phyloP scores from a whole-genome alignment of 2,329 filamentous ascomycete species.

The Malbranchea zuffiana region DNA sequence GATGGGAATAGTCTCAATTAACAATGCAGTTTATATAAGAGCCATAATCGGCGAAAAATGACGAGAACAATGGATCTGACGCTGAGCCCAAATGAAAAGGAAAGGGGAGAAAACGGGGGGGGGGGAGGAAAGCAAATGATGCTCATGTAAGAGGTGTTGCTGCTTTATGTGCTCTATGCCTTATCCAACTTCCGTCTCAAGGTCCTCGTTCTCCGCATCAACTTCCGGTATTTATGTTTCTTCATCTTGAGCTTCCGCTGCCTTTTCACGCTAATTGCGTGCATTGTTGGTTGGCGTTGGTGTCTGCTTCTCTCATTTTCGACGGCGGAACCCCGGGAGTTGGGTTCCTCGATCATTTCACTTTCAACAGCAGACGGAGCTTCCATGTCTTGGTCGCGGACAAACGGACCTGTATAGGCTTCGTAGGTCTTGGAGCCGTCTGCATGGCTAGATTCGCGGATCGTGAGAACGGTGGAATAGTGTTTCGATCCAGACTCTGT shows the following conservation, averaged over 20 bases:
- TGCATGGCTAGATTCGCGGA: conserved; percentile 42
- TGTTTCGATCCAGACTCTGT: conserved; percentile 31
- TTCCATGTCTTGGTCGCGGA: conserved; percentile 31
- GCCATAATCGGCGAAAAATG: not conserved
- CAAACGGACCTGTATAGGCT: conserved; percentile 41
- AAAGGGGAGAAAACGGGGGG: not conserved
- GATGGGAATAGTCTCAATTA: conserved; percentile 5
- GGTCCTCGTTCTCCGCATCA: conserved; percentile 85
- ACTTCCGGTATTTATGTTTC: conserved; percentile 99
- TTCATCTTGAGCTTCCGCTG: conserved; percentile 98
- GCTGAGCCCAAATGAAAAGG: not conserved
- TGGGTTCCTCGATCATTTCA: conserved; percentile 48
- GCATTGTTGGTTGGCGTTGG: conserved; percentile 45
- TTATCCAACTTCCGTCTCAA: conserved; percentile 74
- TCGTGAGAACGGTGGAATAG: conserved; percentile 42
- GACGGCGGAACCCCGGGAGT: conserved; percentile 35
- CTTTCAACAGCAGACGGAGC: conserved; percentile 20
- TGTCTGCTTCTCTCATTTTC: conserved; percentile 59
- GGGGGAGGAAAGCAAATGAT: too few relatives aligned
- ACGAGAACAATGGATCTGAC: not conserved
- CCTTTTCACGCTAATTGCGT: conserved; percentile 80
- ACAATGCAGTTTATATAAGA: conserved; percentile 2
- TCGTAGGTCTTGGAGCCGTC: conserved; percentile 43
- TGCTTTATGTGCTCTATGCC: conserved; percentile 30
- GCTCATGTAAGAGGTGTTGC: too few relatives aligned